phyloP scores from a whole-genome alignment of 345 rosid genomes.

The Chamaenerion angustifolium region DNA sequence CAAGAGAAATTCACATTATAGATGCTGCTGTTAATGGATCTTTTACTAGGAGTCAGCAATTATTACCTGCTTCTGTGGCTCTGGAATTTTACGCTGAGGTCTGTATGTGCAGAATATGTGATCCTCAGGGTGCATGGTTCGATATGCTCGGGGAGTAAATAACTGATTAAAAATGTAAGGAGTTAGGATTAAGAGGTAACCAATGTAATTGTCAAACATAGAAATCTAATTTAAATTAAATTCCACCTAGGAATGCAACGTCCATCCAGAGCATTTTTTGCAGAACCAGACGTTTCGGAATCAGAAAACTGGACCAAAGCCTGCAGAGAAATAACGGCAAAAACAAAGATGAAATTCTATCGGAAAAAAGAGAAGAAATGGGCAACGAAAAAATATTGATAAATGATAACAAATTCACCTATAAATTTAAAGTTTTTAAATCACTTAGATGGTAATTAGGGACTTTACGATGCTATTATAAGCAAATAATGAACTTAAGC shows the following conservation, averaged over 20 bases:
- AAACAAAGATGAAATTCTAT: no score
- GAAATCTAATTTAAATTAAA: no score
- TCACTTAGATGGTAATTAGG: constrained; percentile 5
- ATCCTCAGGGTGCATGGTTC: constrained; percentile 76
- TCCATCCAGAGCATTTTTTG: constrained; percentile 82
- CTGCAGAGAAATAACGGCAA: constrained; percentile 13
- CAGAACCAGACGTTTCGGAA: constrained; percentile 76
- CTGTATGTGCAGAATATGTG: constrained; percentile 97
- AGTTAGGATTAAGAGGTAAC: constrained; percentile 9
- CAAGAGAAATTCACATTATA: no score
- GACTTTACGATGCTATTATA: constrained; percentile 4
- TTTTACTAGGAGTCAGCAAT: constrained; percentile 1
- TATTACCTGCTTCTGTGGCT: constrained; percentile 90
- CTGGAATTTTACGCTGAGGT: constrained; percentile 96
- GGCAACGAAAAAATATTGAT: no score
- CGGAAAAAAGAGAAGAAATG: no score
- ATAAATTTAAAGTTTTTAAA: no score
- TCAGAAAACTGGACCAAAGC: constrained; percentile 98
- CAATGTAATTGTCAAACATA: background rate
- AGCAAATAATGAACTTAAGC: background rate
- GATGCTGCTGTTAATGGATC: background rate
- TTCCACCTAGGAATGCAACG: constrained; percentile 97
- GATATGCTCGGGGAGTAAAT: constrained; percentile 61
- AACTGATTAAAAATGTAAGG: constrained; percentile 29
- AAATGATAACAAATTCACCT: no score